Conservation (phyloP, 257 asterid species). For the Coffea eugenioides region DNA sequence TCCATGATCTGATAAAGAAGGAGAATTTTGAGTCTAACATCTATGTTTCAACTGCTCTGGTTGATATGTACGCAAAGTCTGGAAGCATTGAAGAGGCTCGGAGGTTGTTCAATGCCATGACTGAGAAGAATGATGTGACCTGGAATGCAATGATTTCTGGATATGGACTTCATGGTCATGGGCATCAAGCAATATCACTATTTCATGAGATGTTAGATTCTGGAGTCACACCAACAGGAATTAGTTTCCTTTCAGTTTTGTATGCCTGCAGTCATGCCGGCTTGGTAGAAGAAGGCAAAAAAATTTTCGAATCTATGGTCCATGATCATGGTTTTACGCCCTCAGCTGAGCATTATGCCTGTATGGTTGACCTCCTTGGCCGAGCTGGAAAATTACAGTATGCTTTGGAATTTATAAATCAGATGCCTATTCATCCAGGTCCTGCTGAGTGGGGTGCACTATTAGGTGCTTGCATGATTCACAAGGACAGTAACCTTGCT, state of each 20-base stretch:
- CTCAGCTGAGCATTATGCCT: conserved; percentile 72
- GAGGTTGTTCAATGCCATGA: conserved; percentile 48
- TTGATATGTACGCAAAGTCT: conserved; percentile 88
- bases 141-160: conserved; percentile 93
- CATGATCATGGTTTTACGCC: conserved; percentile 56
- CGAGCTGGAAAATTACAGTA: conserved; percentile 70
- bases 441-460: conserved; percentile 90
- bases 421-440: conserved; percentile 68
- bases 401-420: conserved; percentile 57
- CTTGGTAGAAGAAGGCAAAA: conserved; percentile 76
- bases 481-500: conserved; percentile 66
- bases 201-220: conserved; percentile 53
- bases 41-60: conserved; percentile 68
- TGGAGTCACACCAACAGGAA: conserved; percentile 56
- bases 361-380: conserved; percentile 92
- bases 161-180: conserved; percentile 83
- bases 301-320: conserved; percentile 56
- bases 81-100: conserved; percentile 74
- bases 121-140: conserved; percentile 70
- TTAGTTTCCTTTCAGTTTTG: conserved; percentile 63
- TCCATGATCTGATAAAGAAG: conserved; percentile 58
- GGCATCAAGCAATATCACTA: conserved; percentile 56
- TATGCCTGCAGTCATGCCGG: conserved; percentile 96
- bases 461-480: conserved; percentile 86
- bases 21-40: conserved; percentile 58